Base-by-base conservation (phyloP, 2,329 filamentous ascomycete genomes). In the Alternaria metachromatica region DNA sequence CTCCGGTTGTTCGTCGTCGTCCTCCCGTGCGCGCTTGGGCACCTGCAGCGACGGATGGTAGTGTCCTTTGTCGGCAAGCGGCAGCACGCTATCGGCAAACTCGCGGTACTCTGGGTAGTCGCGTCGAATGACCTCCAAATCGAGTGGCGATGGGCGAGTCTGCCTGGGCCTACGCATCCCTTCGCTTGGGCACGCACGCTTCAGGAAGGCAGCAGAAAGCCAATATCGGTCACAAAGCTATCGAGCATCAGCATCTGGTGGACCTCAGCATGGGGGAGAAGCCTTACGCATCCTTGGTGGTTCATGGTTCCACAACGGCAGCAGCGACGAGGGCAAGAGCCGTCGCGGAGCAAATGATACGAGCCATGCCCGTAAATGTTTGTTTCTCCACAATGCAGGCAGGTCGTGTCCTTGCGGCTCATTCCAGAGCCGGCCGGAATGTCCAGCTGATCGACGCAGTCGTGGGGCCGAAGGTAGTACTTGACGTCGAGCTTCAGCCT, bases 191-290 rank as follows among this genome's bases (percentile, higher is more conserved):
- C 37, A 41, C 4, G 37, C n/a, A 41, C 37, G 37, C n/a, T 41
- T 41, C 37, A 41, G 37, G n/a, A 41, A 41, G 37, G 37, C 37
- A 18, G n/a, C n/a, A 41, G n/a, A 41, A 8, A 41, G 37, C 37
- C 37, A 41, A 3, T 3, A 18, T 3, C n/a, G 15, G n/a, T 18
- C n/a, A 41, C 37, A 41, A 41, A 41, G 37, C 37, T 41, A 41
- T 18, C 8, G n/a, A 18, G n/a, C 0, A 41, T 41, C 4, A 18
- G 37, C 37, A 41, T 41, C 4, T 18, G 15, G 1, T 41, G n/a
- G 4, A 18, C 1, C 37, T 18, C 33, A 5, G 3, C 0, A 10
- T 10, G 1, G n/a, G n/a, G 9, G 5, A 18, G n/a, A 18, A 18
- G 37, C 0, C 37, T 41, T 18, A 7, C 20, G 15, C 46, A 18